Evolutionary conservation across 1,284 basidiomycete species (phyloP), one percentile per base, ranked within the genome.

Genomic region (Pyrrhoderma lamaoense): DNA sequence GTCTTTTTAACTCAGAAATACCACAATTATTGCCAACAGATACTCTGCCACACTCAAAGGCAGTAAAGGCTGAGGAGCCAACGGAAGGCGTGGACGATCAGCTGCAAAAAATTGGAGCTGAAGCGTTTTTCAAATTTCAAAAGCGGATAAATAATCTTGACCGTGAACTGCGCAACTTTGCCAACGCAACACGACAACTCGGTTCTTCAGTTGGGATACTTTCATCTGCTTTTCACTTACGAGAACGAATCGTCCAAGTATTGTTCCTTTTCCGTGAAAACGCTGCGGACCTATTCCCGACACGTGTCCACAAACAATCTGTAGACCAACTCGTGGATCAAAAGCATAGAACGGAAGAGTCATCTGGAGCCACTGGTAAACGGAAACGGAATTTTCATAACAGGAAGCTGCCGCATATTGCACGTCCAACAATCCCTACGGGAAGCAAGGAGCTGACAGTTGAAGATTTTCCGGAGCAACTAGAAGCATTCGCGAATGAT

Each of bases 201-300:
- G 83, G 83, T 19, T 82, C 79, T 50, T 85, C 82, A 2, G 80
- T 85, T 22, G 82, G 80, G 11, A 83, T 86, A 55, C 71, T 85
- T 5, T 82, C 82, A 8, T 84, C 82, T 8, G 77, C 81, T 0
- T 83, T 78, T 61, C 74, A 78, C 57, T 71, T 86, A 19, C 79
- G 83, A n/a, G 76, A 80, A 57, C 74, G 82, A 13, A 69, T 86
- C 14, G 76, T 79, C 2, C 79, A 82, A 57, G 70, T 85, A 13
- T 70, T 82, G 3, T 78, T 75, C 60, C 71, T 86, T 4, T 85
- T 82, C 64, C 77, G 75, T 45, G 77, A 82, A 62, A 86, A 85
- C 57, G 80, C 82, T 2, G 80, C 82, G 14, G 77, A 81, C 56
- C 69, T 86, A 18, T 86, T 85, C 56, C 82, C 82, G 8, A 31